Conservation (phyloP, 2,329 filamentous ascomycete genomes). For the Cladosporium sp. region DNA sequence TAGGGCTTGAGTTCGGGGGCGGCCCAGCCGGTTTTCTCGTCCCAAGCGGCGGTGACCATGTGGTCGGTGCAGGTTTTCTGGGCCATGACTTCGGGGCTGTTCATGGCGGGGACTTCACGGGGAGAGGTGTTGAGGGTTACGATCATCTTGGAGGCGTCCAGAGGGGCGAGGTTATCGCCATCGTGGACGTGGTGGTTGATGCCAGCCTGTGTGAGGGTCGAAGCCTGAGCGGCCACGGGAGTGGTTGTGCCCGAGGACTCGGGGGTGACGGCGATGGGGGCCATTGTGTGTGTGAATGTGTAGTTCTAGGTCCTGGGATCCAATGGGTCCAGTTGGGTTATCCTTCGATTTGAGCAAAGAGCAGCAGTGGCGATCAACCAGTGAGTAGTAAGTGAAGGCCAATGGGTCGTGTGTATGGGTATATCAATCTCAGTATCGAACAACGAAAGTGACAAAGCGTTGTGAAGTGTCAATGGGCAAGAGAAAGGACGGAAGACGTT, state of each 20-base stretch:
- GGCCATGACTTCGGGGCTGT: conserved; percentile 41
- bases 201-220: conserved; percentile 41
- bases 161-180: conserved; percentile 36
- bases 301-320: no score
- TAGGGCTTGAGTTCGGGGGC: conserved; percentile 73
- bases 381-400: neutral
- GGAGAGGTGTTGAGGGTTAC: conserved; percentile 45
- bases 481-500: neutral
- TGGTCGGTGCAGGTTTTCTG: conserved; percentile 70
- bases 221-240: conserved; percentile 38
- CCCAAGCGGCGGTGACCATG: conserved; percentile 78
- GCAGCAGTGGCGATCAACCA: conserved; percentile 1
- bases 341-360: neutral
- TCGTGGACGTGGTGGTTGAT: conserved; percentile 38
- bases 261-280: conserved; percentile 38
- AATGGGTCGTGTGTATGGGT: neutral
- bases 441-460: neutral
- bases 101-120: conserved; percentile 45
- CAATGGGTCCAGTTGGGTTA: neutral
- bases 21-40: conserved; percentile 65
- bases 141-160: conserved; percentile 49
- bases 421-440: neutral
- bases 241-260: conserved; percentile 41
- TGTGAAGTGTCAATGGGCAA: conserved; percentile 1
- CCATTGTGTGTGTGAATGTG: conserved; percentile 30